Evolutionary conservation across 2,329 filamentous ascomycete genomes (phyloP), one percentile per base, ranked within the genome.

Genomic region (Talaromyces pinophilus): DNA sequence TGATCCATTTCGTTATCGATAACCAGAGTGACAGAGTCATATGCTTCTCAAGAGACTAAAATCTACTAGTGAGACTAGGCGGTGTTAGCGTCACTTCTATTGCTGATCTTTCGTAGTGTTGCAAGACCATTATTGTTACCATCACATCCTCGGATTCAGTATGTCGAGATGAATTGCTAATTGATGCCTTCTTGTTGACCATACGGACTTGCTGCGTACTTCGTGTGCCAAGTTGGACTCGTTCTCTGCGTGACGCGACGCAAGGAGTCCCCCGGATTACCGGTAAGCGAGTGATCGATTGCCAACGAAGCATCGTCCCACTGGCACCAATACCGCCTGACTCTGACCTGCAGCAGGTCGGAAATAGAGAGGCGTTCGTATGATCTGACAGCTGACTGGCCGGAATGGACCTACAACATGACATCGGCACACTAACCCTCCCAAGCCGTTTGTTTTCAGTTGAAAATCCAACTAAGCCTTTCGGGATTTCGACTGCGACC

Each of bases 221-320:
- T 22, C 25, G n/a, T 30, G 25, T 52, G 48, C 15, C 6, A 8
- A 54, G 6, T 54, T 30, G 25, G 48, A 52, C 48, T 52, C 13
- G 22, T 52, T 17, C 17, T 33, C 50, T 30, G n/a, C 60, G 46
- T 35, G 30, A 62, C 25, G 50, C 50, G 66, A 70, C 66, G 67
- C 61, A 68, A 67, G 67, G 63, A 65, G 66, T 59, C 48, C 62
- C 62, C 67, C 54, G n/a, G 54, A 57, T 25, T 38, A 25, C 54
- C 54, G 52, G 42, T 59, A 65, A 69, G 67, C 72, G 68, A 73
- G 70, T 72, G 65, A 68, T 63, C 64, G 66, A 65, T 67, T 70
- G 72, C 69, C 72, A 73, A 69, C 71, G 62, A 71, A 73, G 69
- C 71, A 68, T 48, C 30, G 55, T 64, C 55, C 55, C 63, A 64